Base-by-base conservation (phyloP, 2,329 filamentous ascomycete genomes). In the Beauveria sp. region DNA sequence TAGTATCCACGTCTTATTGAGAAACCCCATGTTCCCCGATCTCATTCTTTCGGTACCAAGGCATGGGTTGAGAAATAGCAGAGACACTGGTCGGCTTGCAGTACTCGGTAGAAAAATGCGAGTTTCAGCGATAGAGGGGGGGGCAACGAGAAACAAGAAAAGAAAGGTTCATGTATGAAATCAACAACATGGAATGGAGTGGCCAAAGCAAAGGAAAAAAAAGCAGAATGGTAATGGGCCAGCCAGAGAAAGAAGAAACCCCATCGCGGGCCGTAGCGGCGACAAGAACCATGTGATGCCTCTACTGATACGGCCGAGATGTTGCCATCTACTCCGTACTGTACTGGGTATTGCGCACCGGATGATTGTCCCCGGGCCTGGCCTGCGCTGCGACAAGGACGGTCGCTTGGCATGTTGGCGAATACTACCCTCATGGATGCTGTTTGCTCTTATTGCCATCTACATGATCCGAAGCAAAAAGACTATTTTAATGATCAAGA, bases 1-100 rank as follows among this genome's bases (percentile, higher is more conserved):
- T 16, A 30, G 55, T 58, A 50, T 58, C 55, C 55, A 50, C 45
- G 30, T 50, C 30, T 58, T 58, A 58, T 28, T 47, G 43, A 40
- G 24, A 22, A 34, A 5, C 30, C 43, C 54, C 54, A 46, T 47
- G 42, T 47, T 26, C 42, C 45, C 53, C 24, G 55, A 58, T 58
- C 55, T 58, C 55, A 50, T 49, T 38, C 12, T 40, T 18, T 28
- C 10, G 30, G 30, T 34, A 34, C 10, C 30, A 5, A 34, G 10
- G 30, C 9, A 34, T 34, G 30, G 30, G 30, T 10, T 34, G 30
- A 34, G 3, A 12, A 12, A 3, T 3, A 34, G 9, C 3, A 12
- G 30, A 34, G 10, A 34, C 30, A 34, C 30, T 34, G 30, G 10
- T 2, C 28, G 10, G 10, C 30, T 12, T 34, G 30, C 10, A 34